Percentiles rank a stretch among this genome's conserved stretches.
Conservation (phyloP, 78 protist species). For the Planoprotostelium fungivorum region DNA sequence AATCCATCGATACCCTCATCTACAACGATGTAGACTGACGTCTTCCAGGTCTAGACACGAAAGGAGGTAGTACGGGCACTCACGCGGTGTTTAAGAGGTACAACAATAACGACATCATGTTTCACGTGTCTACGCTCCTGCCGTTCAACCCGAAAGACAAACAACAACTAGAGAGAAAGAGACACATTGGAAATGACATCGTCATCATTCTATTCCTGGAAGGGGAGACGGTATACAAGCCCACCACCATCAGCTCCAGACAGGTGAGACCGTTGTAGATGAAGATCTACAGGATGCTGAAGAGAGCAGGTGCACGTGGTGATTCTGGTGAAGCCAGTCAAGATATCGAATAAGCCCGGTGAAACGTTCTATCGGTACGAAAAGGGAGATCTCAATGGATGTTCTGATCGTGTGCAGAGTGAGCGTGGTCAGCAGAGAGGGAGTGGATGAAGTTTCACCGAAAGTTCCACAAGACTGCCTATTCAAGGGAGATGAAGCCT, state of each 20-base stretch:
- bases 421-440: conserved; percentile 43
- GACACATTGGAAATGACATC: conserved; percentile 37
- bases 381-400: not conserved
- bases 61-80: conserved; percentile 39
- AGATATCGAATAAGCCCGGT: conserved; percentile 28
- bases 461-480: conserved; percentile 38
- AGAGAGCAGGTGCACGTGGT: too few relatives aligned
- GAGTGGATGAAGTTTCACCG: conserved; percentile 47
- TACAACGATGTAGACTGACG: not conserved
- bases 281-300: too few relatives aligned
- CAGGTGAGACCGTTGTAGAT: too few relatives aligned
- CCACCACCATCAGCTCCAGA: conserved; percentile 59
- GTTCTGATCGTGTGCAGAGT: not conserved
- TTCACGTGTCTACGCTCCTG: conserved; percentile 54
- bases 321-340: conserved; percentile 34
- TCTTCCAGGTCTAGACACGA: not conserved
- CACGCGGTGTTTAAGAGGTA: conserved; percentile 49
- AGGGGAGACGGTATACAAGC: conserved; percentile 51
- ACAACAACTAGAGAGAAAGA: conserved; percentile 21
- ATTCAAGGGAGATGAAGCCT: conserved; percentile 47
- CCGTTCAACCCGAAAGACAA: conserved; percentile 61
- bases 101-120: conserved; percentile 59
- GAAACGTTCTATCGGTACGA: conserved; percentile 30
- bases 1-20: not conserved
- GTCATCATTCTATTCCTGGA: conserved; percentile 55